These are phyloP conservation scores for Mucor circinelloides DNA, from an alignment of 371 early-diverging fungal genomes.

Conservation along the genomic window DNA sequence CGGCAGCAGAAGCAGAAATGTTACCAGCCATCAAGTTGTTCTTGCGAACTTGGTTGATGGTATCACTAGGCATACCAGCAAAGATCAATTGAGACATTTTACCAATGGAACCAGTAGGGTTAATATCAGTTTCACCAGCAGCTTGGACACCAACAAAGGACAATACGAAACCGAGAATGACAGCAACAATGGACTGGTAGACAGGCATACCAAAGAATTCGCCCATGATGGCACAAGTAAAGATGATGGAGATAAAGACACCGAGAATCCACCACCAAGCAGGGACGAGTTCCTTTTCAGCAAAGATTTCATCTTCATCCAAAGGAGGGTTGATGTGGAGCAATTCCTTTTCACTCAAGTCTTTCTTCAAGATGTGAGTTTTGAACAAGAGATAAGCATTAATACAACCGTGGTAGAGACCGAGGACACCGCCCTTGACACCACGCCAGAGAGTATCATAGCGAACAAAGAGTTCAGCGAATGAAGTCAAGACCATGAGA, in stretches of 20 bases:
- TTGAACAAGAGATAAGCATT: background rate
- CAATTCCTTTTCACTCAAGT: constrained; percentile 3
- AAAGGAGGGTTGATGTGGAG: background rate
- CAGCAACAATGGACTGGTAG: constrained; percentile 58
- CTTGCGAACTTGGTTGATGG: constrained; percentile 44
- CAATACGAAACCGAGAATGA: constrained; percentile 67
- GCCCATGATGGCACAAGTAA: constrained; percentile 64
- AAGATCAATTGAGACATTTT: constrained; percentile 68
- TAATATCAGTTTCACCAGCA: constrained; percentile 71
- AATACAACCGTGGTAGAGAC: constrained; percentile 8
- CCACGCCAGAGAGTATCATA: constrained; percentile 64
- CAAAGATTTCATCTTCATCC: constrained; percentile 37
- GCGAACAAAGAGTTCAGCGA: constrained; percentile 63
- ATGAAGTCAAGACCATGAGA: constrained; percentile 68
- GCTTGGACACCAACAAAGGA: constrained; percentile 75
- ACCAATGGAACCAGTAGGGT: constrained; percentile 63
- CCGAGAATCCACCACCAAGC: constrained; percentile 65
- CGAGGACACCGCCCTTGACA: constrained; percentile 44
- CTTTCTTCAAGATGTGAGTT: constrained; percentile 8
- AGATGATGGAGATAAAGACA: constrained; percentile 55
- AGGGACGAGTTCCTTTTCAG: constrained; percentile 59
- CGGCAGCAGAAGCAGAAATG: constrained; percentile 60
- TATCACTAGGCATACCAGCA: constrained; percentile 53
- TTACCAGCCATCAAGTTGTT: constrained; percentile 66
- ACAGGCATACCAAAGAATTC: constrained; percentile 61